Percentiles rank a stretch among this genome's conserved stretches.
Evolutionary conservation across 805 yeast genomes (phyloP).

Genomic region (Starmerella bacillaris): DNA sequence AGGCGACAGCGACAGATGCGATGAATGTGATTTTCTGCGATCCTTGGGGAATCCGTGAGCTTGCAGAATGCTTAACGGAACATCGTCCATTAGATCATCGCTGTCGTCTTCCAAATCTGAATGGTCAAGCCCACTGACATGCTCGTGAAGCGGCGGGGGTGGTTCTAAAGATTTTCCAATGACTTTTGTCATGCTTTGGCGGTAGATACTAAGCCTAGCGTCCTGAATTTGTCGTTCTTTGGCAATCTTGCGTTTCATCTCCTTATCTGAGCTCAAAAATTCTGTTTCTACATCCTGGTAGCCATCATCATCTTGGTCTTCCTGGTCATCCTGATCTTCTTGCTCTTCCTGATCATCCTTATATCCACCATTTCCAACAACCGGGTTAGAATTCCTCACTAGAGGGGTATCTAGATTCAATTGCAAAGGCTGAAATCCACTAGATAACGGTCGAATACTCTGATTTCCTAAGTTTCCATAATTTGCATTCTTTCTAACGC

Average conservation of each 20-base stretch:
- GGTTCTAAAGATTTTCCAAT: constrained; percentile 17
- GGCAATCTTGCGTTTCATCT: constrained; percentile 12
- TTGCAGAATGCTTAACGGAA: constrained; percentile 26
- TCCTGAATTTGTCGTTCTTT: constrained; percentile 23
- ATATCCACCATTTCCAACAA: neutral
- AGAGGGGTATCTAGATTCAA: no score
- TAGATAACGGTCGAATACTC: neutral
- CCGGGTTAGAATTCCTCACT: no score
- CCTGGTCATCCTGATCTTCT: constrained; percentile 25
- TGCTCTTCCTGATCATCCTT: constrained; percentile 1
- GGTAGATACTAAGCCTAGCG: constrained; percentile 26
- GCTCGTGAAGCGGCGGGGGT: constrained; percentile 3
- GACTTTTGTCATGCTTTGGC: constrained; percentile 27
- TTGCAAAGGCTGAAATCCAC: neutral
- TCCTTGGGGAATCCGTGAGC: constrained; percentile 25
- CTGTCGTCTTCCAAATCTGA: constrained; percentile 16
- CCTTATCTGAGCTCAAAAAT: constrained; percentile 12
- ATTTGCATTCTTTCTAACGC: neutral
- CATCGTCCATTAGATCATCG: constrained; percentile 26
- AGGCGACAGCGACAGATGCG: neutral
- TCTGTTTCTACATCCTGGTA: constrained; percentile 24
- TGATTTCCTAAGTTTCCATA: no score
- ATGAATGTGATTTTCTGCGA: constrained; percentile 2
- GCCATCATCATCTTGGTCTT: constrained; percentile 25
- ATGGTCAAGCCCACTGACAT: constrained; percentile 1